Evolutionary conservation across 1,284 basidiomycete genomes (phyloP), one percentile per base, ranked within the genome.

Genomic region (Mycosarcoma mackinlayi): DNA sequence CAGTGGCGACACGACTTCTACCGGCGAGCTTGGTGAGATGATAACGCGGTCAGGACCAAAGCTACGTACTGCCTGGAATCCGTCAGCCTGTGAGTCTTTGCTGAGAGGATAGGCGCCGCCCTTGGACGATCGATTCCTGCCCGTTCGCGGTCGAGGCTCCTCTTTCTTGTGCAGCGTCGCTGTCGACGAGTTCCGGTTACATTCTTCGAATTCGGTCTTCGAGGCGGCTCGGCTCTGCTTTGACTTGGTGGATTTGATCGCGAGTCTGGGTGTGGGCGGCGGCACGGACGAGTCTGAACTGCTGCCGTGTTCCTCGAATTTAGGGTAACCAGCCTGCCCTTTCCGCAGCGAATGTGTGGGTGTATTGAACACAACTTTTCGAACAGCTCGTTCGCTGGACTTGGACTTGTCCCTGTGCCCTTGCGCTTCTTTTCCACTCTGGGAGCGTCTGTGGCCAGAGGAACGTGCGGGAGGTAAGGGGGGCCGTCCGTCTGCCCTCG

Each of bases 11-110:
- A 24, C 28, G 11, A 28, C 34, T 24, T 51, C 41, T 1, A 34
- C 21, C 18, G 47, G 5, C 2, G 37, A 3, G 14, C 23, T 6
- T 1, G 56, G 52, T 18, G 49, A 51, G 19, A 66, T 66, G 31
- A 59, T 48, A 33, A 59, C 52, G 9, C 63, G 63, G 44, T 66
- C 56, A 5, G 63, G 52, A 2, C 52, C 56, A 9, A 52, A 59
- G 0, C 35, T 51, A 33, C 56, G 47, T 31, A 59, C 52, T 16
- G 63, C 63, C 34, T 66, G 51, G 42, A 55, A 59, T 6, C 50
- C 48, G 16, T 56, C 56, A 13, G 38, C 28, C 9, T 39, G 38
- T 21, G 63, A 24, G 14, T 38, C 31, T 6, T 48, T 19, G 7
- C 37, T 23, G 25, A 55, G 21, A 1, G 56, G 52, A 30, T 66